phyloP scores from a whole-genome alignment of 2,329 filamentous ascomycete genomes.

The Botrytis aclada region DNA sequence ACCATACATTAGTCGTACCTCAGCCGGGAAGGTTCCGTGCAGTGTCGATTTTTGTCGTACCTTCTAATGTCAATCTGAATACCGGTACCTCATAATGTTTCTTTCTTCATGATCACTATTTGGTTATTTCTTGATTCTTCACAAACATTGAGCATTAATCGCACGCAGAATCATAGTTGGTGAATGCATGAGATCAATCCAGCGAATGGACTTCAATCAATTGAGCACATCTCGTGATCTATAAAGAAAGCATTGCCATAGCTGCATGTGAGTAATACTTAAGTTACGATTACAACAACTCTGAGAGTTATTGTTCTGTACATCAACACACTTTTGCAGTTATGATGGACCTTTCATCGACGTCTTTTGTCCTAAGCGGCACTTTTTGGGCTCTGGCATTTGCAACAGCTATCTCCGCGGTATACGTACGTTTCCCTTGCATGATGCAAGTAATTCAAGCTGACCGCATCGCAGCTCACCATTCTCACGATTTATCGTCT shows the following conservation, averaged over 20 bases:
- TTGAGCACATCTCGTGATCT: background rate
- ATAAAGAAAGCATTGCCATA: background rate
- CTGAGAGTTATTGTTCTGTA: background rate
- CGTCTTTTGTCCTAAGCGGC: background rate
- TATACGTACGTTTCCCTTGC: constrained; percentile 17
- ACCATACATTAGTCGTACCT: background rate
- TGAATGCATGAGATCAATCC: background rate
- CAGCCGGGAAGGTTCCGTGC: background rate
- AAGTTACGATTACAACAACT: background rate
- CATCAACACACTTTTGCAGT: background rate
- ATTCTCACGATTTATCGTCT: constrained; percentile 42
- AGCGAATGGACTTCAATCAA: background rate
- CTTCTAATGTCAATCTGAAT: background rate
- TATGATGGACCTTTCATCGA: background rate
- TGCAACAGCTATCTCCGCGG: background rate
- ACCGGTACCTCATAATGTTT: background rate
- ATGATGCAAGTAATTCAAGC: background rate
- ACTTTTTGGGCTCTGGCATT: background rate
- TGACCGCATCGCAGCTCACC: constrained; percentile 12
- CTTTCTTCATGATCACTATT: background rate
- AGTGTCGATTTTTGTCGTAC: background rate
- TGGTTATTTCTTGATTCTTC: background rate
- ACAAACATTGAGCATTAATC: background rate
- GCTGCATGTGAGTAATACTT: background rate
- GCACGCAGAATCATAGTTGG: background rate